Base-by-base conservation (phyloP, 208 protist genomes). In the Wallacemonas sp. region DNA sequence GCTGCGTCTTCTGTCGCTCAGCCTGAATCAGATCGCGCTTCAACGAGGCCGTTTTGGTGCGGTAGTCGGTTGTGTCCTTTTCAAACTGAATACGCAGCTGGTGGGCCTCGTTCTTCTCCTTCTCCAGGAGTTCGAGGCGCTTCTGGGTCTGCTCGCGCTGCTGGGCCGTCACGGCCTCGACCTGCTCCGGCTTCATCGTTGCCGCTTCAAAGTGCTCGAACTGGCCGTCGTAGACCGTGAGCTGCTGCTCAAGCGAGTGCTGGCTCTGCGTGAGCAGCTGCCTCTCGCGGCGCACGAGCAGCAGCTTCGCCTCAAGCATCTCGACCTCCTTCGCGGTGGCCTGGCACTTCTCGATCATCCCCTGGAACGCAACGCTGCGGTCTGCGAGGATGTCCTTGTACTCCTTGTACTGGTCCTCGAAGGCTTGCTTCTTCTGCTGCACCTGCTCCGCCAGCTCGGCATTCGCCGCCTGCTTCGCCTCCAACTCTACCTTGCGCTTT, bases 11-110 rank as follows among this genome's bases (percentile, higher is more conserved):
- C 19, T 63, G 57, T 56, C 74, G 80, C 66, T 96, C 90, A 30
- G 77, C 63, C 47, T 86, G 79, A 29, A 67, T 62, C 17, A 83
- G 14, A 29, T 90, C 76, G 4, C 76, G 74, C 74, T 90, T 90
- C 27, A 84, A 69, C 3, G 74, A 62, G 12, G 82, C 86, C 2
- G 71, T 56, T 27, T 76, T 67, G 0, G 78, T 69, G 36, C 87
- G 87, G 34, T 80, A 74, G 43, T 86, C 78, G 11, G 72, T 62
- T 16, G 74, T 54, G 36, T 96, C 90, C 71, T 86, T 87, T 46
- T 93, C 87, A 49, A 89, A 68, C 63, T 89, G 61, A 3, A 85
- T 43, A 1, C 87, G 83, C 29, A 82, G 34, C 56, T 92, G 70
- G 34, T 85, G 71, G n/a, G 80, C 69, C 19, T 79, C 56, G 4